phyloP scores from a whole-genome alignment of 441 rosid species.

The Raphanus hybrid region DNA sequence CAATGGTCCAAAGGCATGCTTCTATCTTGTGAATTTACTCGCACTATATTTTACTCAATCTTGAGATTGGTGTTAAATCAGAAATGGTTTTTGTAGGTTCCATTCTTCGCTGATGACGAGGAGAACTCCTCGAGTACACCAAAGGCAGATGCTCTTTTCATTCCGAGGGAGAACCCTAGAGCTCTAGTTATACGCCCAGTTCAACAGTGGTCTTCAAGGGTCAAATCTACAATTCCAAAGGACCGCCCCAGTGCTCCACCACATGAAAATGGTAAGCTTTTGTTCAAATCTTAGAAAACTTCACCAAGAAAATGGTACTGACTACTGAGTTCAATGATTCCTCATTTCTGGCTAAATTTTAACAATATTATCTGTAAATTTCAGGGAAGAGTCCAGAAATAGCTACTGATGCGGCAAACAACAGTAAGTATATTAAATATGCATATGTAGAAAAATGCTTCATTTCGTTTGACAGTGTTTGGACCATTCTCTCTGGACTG shows the following conservation, averaged over 20 bases:
- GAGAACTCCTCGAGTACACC: slow-evolving; percentile 85
- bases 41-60: neutral
- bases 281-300: slow-evolving; percentile 18
- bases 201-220: slow-evolving; percentile 64
- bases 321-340: neutral
- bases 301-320: neutral
- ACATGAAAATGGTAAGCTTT: slow-evolving; percentile 59
- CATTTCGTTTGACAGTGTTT: neutral
- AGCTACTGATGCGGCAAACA: slow-evolving; percentile 48
- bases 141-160: slow-evolving; percentile 89
- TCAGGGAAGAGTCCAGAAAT: slow-evolving; percentile 55
- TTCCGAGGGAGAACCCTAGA: slow-evolving; percentile 97
- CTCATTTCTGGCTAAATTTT: neutral
- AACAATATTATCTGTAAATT: neutral
- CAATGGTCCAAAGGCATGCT: slow-evolving; percentile 59
- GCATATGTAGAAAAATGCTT: neutral
- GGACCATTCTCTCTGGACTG: neutral
- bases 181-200: slow-evolving; percentile 76
- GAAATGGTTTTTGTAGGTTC: slow-evolving; percentile 59
- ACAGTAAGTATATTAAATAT: slow-evolving; percentile 39
- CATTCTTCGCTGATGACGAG: slow-evolving; percentile 87
- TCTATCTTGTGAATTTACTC: slow-evolving; percentile 17
- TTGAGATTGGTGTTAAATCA: slow-evolving; percentile 16
- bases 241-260: slow-evolving; percentile 42
- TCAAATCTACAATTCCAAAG: slow-evolving; percentile 53